Evolutionary conservation across 176 grass and related monocot genomes (phyloP).

Genomic region (Triticum monococcum): DNA sequence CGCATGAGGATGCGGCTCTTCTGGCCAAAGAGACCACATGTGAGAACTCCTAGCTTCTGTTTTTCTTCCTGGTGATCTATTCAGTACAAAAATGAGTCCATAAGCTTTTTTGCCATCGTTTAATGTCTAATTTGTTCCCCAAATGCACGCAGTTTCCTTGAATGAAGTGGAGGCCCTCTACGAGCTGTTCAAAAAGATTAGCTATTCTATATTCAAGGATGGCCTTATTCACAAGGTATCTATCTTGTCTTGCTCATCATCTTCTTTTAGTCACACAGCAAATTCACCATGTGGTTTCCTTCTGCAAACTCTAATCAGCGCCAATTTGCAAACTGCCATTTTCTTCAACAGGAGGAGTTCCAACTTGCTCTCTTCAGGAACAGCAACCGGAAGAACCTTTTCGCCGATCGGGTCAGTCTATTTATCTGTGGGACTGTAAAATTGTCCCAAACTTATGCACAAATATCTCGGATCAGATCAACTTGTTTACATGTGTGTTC

Average conservation of each 20-base stretch:
- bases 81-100: not conserved
- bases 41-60: conserved; percentile 6
- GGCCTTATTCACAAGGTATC: conserved; percentile 71
- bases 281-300: not conserved
- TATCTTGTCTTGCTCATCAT: not conserved
- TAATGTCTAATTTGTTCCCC: not conserved
- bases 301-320: not conserved
- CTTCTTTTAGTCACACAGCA: not conserved
- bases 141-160: conserved; percentile 47
- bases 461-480: not conserved
- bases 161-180: conserved; percentile 81
- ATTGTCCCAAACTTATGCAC: not conserved
- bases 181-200: conserved; percentile 85
- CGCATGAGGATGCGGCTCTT: conserved; percentile 45
- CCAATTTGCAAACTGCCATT: not conserved
- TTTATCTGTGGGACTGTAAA: not conserved
- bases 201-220: conserved; percentile 72
- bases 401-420: conserved; percentile 67
- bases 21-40: conserved; percentile 69
- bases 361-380: conserved; percentile 84
- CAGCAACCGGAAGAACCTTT: conserved; percentile 61
- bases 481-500: not conserved
- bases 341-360: conserved; percentile 68
- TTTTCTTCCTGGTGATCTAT: not conserved
- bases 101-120: not conserved